Evolutionary conservation across 2,329 filamentous ascomycete genomes (phyloP), one percentile per base, ranked within the genome.

Genomic region (Epichloe bromicola): DNA sequence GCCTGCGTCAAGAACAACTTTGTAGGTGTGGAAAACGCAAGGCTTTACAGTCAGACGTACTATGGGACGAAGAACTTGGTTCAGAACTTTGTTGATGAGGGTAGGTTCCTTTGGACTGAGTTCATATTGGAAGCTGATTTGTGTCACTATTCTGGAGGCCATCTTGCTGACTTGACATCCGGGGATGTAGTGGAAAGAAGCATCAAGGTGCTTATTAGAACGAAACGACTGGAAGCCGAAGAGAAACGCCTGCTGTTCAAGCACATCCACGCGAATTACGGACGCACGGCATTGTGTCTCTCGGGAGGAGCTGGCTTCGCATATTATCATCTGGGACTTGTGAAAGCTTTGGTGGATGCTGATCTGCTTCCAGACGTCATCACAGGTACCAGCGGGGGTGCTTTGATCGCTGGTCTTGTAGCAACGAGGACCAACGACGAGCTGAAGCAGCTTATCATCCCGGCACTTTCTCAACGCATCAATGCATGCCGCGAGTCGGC

Each of bases 1-100:
- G 88, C 87, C 14, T 97, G 90, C 64, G 85, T 96, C 59, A 98
- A 96, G 76, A 95, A 90, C 68, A 97, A 98, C 63, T 98, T 97
- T 67, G 88, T 88, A 17, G 93, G 93, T 0, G 83, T 95, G 14
- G 93, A 98, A 67, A 97, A 95, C 60, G 82, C 91, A 10, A 79
- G 88, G 50, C 70, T 98, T n/a, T 98, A 98, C 65, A 95, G 88
- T 60, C 90, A 97, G 70, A 95, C 91, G 3, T 98, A 98, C 64
- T 95, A 89, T 59, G 93, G 93, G 34, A 97, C 93, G n/a, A 98
- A 98, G 67, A 81, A 93, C 54, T 69, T 96, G 56, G 87, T 95
- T 33, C 93, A 97, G 67, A 82, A 83, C 51, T 97, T 91, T 62
- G 73, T 95, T 43, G 88, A 96, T 54, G 90, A 97, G 68, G 75